A percentile compares a stretch with the other conserved stretches of the same genome.
Evolutionary conservation across 441 rosid genomes (phyloP).

Genomic region (Gossypium laxum): DNA sequence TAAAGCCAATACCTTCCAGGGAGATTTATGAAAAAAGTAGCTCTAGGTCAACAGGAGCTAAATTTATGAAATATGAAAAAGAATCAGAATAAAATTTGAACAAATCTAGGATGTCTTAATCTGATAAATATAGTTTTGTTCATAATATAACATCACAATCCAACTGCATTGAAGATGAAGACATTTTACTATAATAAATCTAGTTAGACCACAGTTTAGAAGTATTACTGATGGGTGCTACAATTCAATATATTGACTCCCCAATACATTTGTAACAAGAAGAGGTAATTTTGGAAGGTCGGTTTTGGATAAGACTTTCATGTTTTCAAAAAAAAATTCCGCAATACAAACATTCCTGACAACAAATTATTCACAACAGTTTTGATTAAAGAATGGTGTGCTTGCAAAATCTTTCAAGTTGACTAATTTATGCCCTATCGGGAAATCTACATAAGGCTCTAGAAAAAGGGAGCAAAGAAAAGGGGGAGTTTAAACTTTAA

Average conservation of each 20-base stretch:
- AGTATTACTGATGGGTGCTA: not conserved
- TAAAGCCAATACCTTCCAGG: not conserved
- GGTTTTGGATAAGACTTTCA: not conserved
- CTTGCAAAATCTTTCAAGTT: not conserved
- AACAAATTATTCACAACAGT: conserved; percentile 14
- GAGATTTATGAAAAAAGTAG: not conserved
- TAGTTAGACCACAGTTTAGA: not conserved
- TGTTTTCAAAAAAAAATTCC: conserved; percentile 4
- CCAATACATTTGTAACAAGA: not conserved
- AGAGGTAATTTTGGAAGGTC: not conserved
- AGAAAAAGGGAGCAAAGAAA: not conserved
- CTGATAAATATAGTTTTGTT: not conserved
- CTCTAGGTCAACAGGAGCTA: not conserved
- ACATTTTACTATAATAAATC: not conserved
- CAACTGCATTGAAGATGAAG: not conserved
- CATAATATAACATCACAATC: conserved; percentile 2
- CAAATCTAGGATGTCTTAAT: not conserved
- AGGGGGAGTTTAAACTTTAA: not conserved
- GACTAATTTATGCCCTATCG: not conserved
- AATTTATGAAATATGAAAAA: not conserved
- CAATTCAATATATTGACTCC: not conserved
- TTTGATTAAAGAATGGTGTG: not conserved
- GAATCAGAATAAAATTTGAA: not conserved
- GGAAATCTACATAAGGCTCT: not conserved
- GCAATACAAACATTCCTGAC: conserved; percentile 40